Conservation (phyloP, 495 filamentous ascomycete species). For the Polyplosphaeria fusca region DNA sequence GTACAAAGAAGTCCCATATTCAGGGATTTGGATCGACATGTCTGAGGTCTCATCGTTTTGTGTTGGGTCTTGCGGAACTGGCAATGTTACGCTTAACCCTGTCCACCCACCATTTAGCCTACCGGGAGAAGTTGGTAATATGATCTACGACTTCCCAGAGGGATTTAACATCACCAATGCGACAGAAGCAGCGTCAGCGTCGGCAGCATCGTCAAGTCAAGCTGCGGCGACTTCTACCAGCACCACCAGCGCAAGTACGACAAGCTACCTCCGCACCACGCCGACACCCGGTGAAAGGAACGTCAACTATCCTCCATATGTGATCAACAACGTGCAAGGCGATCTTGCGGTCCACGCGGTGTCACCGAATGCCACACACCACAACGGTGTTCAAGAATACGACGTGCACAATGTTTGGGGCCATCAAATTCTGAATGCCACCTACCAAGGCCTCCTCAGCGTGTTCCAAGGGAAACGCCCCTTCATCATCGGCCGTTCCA, state of each 20-base stretch:
- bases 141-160: constrained; percentile 65
- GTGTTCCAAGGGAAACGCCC: constrained; percentile 67
- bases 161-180: constrained; percentile 67
- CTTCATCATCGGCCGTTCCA: constrained; percentile 82
- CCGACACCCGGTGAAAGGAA: constrained; percentile 70
- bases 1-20: constrained; percentile 42
- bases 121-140: constrained; percentile 60
- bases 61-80: constrained; percentile 69
- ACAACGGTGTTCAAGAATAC: constrained; percentile 69
- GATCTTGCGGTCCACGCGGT: constrained; percentile 73
- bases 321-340: constrained; percentile 73
- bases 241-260: constrained; percentile 42
- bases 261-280: constrained; percentile 57
- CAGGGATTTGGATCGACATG: constrained; percentile 59
- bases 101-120: constrained; percentile 65
- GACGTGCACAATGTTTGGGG: constrained; percentile 72
- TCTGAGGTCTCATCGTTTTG: constrained; percentile 65
- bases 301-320: constrained; percentile 76
- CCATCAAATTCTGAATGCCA: constrained; percentile 74
- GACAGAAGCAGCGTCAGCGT: constrained; percentile 63
- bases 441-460: constrained; percentile 66
- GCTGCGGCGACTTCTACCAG: constrained; percentile 45
- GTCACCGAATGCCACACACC: constrained; percentile 73
- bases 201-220: constrained; percentile 53
- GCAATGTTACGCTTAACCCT: constrained; percentile 66